A percentile compares a stretch with the other conserved stretches of the same genome.
Conservation (phyloP, 352 stramenopile species). For the Phytophthora melonis region DNA sequence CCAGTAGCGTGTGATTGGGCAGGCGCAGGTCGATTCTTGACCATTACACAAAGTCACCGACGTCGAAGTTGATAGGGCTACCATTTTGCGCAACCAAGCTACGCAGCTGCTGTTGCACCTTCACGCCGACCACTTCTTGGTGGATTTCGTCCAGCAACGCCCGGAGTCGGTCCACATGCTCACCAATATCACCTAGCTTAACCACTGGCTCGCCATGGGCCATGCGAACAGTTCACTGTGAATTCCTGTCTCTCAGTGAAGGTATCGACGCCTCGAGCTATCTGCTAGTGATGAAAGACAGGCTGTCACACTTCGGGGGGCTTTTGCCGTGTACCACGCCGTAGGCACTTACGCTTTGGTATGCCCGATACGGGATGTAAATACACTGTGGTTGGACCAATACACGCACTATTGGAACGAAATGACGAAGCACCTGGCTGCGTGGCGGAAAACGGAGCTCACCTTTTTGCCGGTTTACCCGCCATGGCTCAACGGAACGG, state of each 20-base stretch:
- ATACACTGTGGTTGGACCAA: not conserved
- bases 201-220: too few species aligned
- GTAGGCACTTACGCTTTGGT: not conserved
- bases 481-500: not conserved
- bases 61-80: too few species aligned
- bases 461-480: not conserved
- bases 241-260: not conserved
- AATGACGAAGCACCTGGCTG: not conserved
- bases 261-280: not conserved
- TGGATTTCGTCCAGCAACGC: too few species aligned
- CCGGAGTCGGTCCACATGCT: too few species aligned
- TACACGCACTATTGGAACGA: not conserved
- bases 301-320: not conserved
- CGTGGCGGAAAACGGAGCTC: not conserved
- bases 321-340: not conserved
- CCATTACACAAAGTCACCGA: too few species aligned
- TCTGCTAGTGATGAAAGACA: not conserved
- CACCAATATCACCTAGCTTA: too few species aligned
- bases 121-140: too few species aligned
- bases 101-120: too few species aligned
- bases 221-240: not conserved
- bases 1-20: too few species aligned
- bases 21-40: too few species aligned
- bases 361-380: not conserved
- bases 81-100: too few species aligned